phyloP scores from a whole-genome alignment of 2,329 filamentous ascomycete species.

The Colletotrichum plurivorum region DNA sequence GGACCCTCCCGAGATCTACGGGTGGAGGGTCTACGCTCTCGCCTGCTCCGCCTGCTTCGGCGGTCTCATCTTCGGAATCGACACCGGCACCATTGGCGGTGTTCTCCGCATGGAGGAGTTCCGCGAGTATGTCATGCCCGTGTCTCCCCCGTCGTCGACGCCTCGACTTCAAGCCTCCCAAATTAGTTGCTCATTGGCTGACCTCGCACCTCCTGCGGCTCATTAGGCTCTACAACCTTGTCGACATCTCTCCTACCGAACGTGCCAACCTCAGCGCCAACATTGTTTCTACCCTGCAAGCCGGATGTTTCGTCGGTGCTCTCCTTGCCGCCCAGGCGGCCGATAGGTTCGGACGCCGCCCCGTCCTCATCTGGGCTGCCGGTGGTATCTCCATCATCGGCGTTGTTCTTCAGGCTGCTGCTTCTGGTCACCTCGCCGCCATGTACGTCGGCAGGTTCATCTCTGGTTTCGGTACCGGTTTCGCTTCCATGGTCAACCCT shows the following conservation, averaged over 20 bases:
- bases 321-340: constrained; percentile 68
- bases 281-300: constrained; percentile 64
- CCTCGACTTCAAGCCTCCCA: no score
- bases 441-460: constrained; percentile 68
- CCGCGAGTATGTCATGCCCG: constrained; percentile 35
- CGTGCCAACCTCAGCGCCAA: constrained; percentile 44
- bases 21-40: constrained; percentile 38
- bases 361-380: constrained; percentile 63
- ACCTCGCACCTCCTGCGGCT: constrained; percentile 29
- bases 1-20: constrained; percentile 40
- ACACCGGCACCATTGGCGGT: constrained; percentile 47
- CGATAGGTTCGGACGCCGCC: constrained; percentile 67
- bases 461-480: constrained; percentile 65
- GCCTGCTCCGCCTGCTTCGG: constrained; percentile 39
- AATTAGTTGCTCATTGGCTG: constrained; percentile 39
- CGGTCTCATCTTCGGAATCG: constrained; percentile 44
- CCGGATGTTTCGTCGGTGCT: constrained; percentile 68
- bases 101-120: constrained; percentile 46
- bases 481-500: constrained; percentile 67
- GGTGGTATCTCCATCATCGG: constrained; percentile 64
- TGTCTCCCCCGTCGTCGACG: constrained; percentile 1
- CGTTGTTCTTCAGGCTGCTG: constrained; percentile 55
- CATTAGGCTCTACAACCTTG: constrained; percentile 37
- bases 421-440: constrained; percentile 62
- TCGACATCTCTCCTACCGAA: neutral